Percentiles rank a stretch among this genome's conserved stretches.
These are phyloP conservation scores for Calycina herbarum DNA, from an alignment of 2,329 filamentous ascomycete genomes.

Conservation along the genomic window DNA sequence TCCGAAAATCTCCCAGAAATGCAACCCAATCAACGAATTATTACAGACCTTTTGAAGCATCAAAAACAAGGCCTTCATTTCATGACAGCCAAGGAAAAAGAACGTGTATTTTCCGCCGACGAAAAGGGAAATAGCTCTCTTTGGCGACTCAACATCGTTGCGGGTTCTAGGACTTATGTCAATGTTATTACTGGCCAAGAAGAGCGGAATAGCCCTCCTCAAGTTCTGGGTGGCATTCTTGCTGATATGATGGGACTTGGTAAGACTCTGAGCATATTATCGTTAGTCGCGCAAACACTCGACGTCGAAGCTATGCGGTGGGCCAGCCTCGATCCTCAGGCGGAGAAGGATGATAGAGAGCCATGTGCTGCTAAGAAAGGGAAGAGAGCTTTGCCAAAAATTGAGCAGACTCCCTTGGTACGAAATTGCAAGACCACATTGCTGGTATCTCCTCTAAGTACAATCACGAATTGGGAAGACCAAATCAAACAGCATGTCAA, in stretches of 20 bases:
- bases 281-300: constrained; percentile 69
- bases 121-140: constrained; percentile 69
- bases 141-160: constrained; percentile 66
- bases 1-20: constrained; percentile 74
- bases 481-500: constrained; percentile 83
- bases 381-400: constrained; percentile 33
- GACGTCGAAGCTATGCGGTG: constrained; percentile 60
- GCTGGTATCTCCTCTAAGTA: constrained; percentile 85
- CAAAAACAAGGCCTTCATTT: constrained; percentile 90
- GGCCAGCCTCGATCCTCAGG: constrained; percentile 50
- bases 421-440: constrained; percentile 78
- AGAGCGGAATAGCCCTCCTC: constrained; percentile 58
- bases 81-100: constrained; percentile 76
- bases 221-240: constrained; percentile 71
- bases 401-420: constrained; percentile 44
- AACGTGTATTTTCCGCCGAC: constrained; percentile 55
- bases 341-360: constrained; percentile 33
- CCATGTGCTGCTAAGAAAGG: constrained; percentile 33
- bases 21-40: constrained; percentile 62
- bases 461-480: constrained; percentile 90
- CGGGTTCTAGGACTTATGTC: constrained; percentile 64
- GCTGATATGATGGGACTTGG: constrained; percentile 90
- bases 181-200: constrained; percentile 83
- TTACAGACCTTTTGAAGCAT: constrained; percentile 73
- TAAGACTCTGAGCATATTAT: constrained; percentile 82